phyloP scores from a whole-genome alignment of 164 flowering plant genomes.

The Stephania yunnanensis region DNA sequence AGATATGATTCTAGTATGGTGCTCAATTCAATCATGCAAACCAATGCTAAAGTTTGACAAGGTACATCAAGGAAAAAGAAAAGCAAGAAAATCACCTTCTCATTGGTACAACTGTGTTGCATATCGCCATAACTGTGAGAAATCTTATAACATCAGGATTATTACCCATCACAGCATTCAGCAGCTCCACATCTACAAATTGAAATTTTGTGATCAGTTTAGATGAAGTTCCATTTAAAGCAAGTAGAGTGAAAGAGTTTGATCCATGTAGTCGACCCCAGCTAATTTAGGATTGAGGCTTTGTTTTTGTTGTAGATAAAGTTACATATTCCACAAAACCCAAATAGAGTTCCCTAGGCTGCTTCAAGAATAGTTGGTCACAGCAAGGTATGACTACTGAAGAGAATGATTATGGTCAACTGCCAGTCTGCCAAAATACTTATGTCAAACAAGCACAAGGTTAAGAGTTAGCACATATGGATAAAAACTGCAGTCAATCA shows the following conservation, averaged over 20 bases:
- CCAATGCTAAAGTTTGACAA: neutral
- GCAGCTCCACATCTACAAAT: slow-evolving; percentile 58
- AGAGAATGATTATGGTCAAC: neutral
- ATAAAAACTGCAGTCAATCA: too few relatives aligned
- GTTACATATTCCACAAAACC: neutral
- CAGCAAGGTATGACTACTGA: neutral
- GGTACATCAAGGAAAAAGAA: neutral
- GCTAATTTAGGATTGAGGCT: too few relatives aligned
- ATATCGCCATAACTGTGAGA: slow-evolving; percentile 85
- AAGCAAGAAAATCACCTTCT: slow-evolving; percentile 45
- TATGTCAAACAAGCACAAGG: neutral
- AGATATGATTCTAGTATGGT: neutral
- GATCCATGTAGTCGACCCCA: too few relatives aligned
- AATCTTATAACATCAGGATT: slow-evolving; percentile 68
- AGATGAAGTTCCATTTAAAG: neutral
- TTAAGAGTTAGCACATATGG: neutral
- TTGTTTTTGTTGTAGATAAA: neutral
- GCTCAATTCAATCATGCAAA: neutral
- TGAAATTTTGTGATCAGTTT: slow-evolving; percentile 3
- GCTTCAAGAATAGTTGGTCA: neutral
- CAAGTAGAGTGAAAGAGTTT: too few relatives aligned
- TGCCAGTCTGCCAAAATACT: neutral
- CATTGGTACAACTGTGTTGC: slow-evolving; percentile 88
- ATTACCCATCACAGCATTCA: slow-evolving; percentile 55
- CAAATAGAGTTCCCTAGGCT: neutral